Evolutionary conservation across 352 stramenopile genomes (phyloP), one percentile per base, ranked within the genome.

Genomic region (Pythium guiyangense): DNA sequence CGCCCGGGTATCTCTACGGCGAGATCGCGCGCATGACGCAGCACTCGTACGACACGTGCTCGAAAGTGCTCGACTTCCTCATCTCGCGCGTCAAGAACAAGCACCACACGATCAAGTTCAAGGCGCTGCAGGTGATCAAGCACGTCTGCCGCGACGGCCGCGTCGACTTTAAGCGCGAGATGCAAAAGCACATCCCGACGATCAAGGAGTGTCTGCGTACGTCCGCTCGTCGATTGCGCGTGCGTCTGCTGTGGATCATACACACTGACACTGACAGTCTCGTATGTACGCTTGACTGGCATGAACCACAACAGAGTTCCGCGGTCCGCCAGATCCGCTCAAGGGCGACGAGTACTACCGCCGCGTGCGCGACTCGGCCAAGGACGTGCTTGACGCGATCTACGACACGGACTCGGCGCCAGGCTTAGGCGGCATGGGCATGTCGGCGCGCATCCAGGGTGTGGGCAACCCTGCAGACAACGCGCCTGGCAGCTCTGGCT

Each of bases 1-100:
- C 96, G 43, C 96, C 94, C 12, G 96, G 96, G 27, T 98, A 98
- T 69, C 81, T 98, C 65, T 98, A 98, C 72, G 84, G 93, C 44
- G 96, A 98, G 77, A 98, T 98, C 67, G 86, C 88, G 55, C 84
- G 84, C 71, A 97, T 96, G 88, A 96, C 88, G 59, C 80, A 96
- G 66, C 86, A 95, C 59, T 93, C 80, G 60, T 95, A 92, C 69
- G 86, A 96, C 58, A 96, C 82, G 60, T 96, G 79, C 74, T 67
- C 74, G 44, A 94, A 96, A 57, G 84, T 97, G 53, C 79, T 84
- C 62, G 84, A 94, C 29, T 98, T 92, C 66, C 77, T 98, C 46
- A 88, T 96, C 48, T 80, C 75, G 37, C 88, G 93, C 57, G 81
- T 98, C 50, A 88, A 93, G 70, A 98, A 98, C 68, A 96, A 97